Conservation (phyloP, 352 stramenopile species). For the Phytophthora quininea region DNA sequence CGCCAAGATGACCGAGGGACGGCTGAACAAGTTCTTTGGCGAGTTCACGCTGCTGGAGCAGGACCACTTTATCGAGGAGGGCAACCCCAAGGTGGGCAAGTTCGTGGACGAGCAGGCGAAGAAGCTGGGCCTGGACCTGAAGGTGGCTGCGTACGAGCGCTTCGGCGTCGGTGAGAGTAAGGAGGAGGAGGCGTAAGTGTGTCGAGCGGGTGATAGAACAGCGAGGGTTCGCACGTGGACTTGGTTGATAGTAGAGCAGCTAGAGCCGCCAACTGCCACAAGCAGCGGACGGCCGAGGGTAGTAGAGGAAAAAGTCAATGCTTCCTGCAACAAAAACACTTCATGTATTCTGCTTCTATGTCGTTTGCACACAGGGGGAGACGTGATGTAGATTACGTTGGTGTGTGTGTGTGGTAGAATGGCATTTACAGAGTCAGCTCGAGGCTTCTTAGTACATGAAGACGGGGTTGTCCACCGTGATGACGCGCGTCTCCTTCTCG, state of each 20-base stretch:
- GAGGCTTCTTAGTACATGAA: constrained; percentile 93
- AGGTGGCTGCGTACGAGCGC: constrained; percentile 71
- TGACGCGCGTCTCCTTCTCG: constrained; percentile 90
- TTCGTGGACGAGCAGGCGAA: constrained; percentile 73
- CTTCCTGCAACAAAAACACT: constrained; percentile 14
- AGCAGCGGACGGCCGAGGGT: constrained; percentile 1
- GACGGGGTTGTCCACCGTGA: constrained; percentile 95
- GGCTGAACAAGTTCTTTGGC: constrained; percentile 94
- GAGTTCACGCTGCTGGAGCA: constrained; percentile 94
- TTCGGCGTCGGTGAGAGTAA: constrained; percentile 74
- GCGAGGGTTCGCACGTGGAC: not conserved
- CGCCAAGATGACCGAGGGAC: constrained; percentile 94
- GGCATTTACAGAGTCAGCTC: constrained; percentile 36
- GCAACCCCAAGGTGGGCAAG: constrained; percentile 84
- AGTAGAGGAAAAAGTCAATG: constrained; percentile 27
- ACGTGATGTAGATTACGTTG: constrained; percentile 19
- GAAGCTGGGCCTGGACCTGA: constrained; percentile 72
- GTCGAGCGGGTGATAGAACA: constrained; percentile 4
- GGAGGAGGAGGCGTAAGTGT: constrained; percentile 50
- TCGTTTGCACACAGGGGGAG: constrained; percentile 34
- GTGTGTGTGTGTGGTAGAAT: constrained; percentile 19
- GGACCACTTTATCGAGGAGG: constrained; percentile 94
- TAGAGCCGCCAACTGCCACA: constrained; percentile 5
- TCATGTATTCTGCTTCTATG: constrained; percentile 22
- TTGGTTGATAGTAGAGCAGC: constrained; percentile 22